phyloP scores from a whole-genome alignment of 768 basidiomycete species.

The Rhodotorula diobovata region DNA sequence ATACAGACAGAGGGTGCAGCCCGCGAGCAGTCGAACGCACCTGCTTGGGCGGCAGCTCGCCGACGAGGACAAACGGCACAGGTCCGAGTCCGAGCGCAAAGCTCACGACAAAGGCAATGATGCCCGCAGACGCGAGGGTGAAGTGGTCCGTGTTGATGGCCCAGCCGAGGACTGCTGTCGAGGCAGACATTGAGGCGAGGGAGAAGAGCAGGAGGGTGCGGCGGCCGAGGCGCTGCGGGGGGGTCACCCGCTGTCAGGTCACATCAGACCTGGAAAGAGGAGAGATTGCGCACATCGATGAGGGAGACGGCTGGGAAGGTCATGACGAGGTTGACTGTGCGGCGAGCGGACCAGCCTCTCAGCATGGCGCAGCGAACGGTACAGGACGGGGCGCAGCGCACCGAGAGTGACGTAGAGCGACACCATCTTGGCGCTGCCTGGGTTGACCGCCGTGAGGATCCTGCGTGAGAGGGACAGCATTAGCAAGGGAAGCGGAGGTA shows the following conservation, averaged over 20 bases:
- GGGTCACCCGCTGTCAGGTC: neutral
- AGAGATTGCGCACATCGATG: conserved; percentile 46
- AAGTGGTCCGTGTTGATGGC: conserved; percentile 44
- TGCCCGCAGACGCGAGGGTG: conserved; percentile 42
- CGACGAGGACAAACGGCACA: conserved; percentile 84
- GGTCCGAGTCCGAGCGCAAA: conserved; percentile 89
- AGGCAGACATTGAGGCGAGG: conserved; percentile 44
- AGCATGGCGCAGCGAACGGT: neutral
- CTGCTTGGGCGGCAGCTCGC: conserved; percentile 76
- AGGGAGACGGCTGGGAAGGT: conserved; percentile 50
- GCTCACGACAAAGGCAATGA: conserved; percentile 56
- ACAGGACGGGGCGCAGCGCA: neutral
- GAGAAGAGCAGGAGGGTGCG: conserved; percentile 45
- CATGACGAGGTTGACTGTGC: conserved; percentile 49
- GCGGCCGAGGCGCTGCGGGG: conserved; percentile 44
- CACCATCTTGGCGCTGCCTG: conserved; percentile 23
- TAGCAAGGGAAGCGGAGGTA: neutral
- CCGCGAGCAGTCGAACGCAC: conserved; percentile 47
- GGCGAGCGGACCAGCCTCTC: neutral
- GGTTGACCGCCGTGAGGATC: conserved; percentile 58
- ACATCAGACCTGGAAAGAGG: too few relatives aligned
- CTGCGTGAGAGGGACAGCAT: conserved; percentile 43
- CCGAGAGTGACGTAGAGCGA: conserved; percentile 34
- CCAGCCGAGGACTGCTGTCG: conserved; percentile 44
- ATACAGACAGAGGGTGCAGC: too few relatives aligned